These are phyloP conservation scores for Russula griseocarnosa DNA, from an alignment of 768 basidiomycete genomes.

Conservation along the genomic window DNA sequence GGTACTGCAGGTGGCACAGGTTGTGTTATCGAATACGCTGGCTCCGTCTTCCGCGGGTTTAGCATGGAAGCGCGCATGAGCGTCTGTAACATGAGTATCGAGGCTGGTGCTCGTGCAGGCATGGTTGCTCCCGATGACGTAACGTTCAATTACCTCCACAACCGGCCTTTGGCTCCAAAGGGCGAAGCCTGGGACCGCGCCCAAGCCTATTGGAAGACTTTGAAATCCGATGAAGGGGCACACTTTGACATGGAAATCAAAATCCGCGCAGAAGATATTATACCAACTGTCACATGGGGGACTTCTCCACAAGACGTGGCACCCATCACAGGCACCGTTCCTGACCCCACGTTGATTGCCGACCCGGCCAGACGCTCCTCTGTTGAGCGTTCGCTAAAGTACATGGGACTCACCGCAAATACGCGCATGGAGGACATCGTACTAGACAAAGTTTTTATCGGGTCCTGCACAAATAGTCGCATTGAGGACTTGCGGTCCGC, in stretches of 20 bases:
- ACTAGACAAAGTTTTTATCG: conserved; percentile 65
- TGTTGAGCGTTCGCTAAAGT: conserved; percentile 51
- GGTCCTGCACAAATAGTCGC: conserved; percentile 64
- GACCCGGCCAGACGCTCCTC: conserved; percentile 45
- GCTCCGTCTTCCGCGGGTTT: conserved; percentile 50
- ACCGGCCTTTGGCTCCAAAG: conserved; percentile 55
- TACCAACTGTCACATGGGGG: conserved; percentile 64
- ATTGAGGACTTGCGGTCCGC: conserved; percentile 64
- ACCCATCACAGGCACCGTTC: conserved; percentile 55
- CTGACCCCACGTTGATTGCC: conserved; percentile 46
- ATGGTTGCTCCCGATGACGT: conserved; percentile 64
- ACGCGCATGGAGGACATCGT: conserved; percentile 54
- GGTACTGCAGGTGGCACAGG: conserved; percentile 65
- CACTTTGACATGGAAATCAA: conserved; percentile 56
- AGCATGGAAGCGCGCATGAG: conserved; percentile 63
- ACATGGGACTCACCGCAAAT: conserved; percentile 57
- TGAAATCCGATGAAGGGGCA: conserved; percentile 54
- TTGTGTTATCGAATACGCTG: conserved; percentile 60
- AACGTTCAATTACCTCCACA: conserved; percentile 58
- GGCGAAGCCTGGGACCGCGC: conserved; percentile 58
- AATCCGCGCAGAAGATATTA: conserved; percentile 57
- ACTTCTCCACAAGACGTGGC: conserved; percentile 61
- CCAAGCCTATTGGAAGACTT: conserved; percentile 55
- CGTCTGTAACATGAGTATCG: conserved; percentile 67
- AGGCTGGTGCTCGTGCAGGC: conserved; percentile 60